These are phyloP conservation scores for Apium graveolens DNA, from an alignment of 129 eudicot genomes.

Conservation along the genomic window DNA sequence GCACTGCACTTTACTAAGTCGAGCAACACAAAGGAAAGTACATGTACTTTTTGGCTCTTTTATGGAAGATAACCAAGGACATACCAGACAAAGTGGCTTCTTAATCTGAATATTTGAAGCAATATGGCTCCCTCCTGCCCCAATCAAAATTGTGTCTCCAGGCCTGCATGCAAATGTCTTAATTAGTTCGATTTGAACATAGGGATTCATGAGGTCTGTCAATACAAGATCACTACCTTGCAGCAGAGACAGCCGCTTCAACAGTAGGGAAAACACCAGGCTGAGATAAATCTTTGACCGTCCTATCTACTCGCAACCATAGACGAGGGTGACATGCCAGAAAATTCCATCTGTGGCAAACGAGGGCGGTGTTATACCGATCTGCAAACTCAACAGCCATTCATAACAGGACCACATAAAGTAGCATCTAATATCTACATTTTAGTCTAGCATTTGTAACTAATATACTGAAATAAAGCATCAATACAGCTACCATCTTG, in stretches of 20 bases:
- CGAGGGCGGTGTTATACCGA: slow-evolving; percentile 99
- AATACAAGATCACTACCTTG: slow-evolving; percentile 46
- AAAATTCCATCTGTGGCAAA: slow-evolving; percentile 99
- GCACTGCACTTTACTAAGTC: background rate
- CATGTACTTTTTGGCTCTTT: background rate
- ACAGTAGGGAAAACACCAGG: slow-evolving; percentile 77
- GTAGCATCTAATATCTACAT: background rate
- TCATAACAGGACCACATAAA: slow-evolving; percentile 3
- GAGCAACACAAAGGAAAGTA: background rate
- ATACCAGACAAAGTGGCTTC: slow-evolving; percentile 92
- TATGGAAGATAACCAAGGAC: slow-evolving; percentile 9
- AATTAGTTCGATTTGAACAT: background rate
- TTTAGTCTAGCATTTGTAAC: background rate
- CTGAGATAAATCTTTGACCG: slow-evolving; percentile 44
- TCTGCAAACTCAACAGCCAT: slow-evolving; percentile 76
- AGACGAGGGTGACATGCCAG: slow-evolving; percentile 94
- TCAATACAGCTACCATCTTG: background rate
- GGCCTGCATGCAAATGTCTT: slow-evolving; percentile 47
- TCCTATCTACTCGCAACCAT: slow-evolving; percentile 89
- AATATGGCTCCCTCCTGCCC: slow-evolving; percentile 83
- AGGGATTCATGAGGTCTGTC: background rate
- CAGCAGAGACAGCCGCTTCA: slow-evolving; percentile 86
- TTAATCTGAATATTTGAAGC: slow-evolving; percentile 78
- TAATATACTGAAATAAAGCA: background rate
- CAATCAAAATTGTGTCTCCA: slow-evolving; percentile 94